Conservation (phyloP, 768 basidiomycete genomes). For the Chlorophyllum brunneum region DNA sequence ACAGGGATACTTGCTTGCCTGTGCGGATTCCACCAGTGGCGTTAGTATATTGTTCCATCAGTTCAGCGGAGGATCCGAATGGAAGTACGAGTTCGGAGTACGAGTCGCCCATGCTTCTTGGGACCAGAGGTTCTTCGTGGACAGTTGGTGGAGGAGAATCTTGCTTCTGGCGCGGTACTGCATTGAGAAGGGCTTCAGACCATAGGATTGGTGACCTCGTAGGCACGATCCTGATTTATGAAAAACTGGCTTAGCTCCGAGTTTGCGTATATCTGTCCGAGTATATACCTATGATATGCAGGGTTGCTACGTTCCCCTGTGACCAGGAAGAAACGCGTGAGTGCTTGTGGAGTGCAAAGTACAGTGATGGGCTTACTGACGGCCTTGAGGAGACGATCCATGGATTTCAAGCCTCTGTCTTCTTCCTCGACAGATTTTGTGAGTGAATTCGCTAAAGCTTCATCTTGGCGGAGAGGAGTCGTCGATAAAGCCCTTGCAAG, state of each 20-base stretch:
- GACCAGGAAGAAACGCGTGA: constrained; percentile 4
- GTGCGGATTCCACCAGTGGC: constrained; percentile 67
- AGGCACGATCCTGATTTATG: constrained; percentile 45
- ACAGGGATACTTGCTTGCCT: constrained; percentile 43
- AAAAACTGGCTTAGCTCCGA: neutral
- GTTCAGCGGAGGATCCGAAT: constrained; percentile 52
- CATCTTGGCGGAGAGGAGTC: neutral
- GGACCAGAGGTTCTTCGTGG: constrained; percentile 28
- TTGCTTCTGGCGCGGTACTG: constrained; percentile 21
- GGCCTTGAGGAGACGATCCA: constrained; percentile 51
- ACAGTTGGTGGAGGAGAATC: constrained; percentile 12
- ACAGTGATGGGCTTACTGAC: constrained; percentile 44
- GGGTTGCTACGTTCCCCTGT: constrained; percentile 55
- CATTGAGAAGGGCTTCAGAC: constrained; percentile 53
- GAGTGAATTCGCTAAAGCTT: neutral
- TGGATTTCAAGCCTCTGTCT: constrained; percentile 52
- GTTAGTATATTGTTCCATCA: constrained; percentile 69
- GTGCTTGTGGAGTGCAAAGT: neutral
- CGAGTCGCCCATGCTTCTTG: constrained; percentile 66
- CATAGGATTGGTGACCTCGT: constrained; percentile 49
- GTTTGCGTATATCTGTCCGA: neutral
- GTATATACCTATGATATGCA: constrained; percentile 42
- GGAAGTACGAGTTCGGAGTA: constrained; percentile 65
- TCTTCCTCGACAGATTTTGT: constrained; percentile 40
- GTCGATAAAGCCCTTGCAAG: neutral